Conservation (phyloP, 2,329 filamentous ascomycete genomes). For the Colletotrichum tabaci region DNA sequence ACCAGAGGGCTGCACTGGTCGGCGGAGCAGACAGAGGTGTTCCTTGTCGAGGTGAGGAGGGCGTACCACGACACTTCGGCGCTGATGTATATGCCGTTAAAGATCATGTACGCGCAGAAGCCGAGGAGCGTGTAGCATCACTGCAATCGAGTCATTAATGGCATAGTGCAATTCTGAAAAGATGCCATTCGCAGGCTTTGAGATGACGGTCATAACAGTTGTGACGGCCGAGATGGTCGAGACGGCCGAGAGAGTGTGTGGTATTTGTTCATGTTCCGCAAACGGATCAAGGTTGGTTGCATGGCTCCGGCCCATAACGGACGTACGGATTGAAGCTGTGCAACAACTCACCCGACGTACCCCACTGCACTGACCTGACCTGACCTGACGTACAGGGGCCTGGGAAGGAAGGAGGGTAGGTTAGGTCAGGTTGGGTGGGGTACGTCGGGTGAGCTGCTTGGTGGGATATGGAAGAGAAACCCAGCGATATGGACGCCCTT, state of each 20-base stretch:
- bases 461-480: background rate
- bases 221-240: no score
- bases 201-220: background rate
- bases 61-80: slow-evolving; percentile 62
- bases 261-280: slow-evolving; percentile 5
- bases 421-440: no score
- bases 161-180: no score
- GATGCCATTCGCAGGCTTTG: background rate
- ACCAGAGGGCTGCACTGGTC: slow-evolving; percentile 65
- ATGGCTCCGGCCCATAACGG: background rate
- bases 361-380: no score
- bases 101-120: slow-evolving; percentile 69
- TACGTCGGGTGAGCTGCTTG: no score
- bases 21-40: slow-evolving; percentile 63
- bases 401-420: no score
- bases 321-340: background rate
- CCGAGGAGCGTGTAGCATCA: slow-evolving; percentile 47
- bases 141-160: background rate
- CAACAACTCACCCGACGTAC: no score
- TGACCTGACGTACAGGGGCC: no score
- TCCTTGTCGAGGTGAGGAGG: slow-evolving; percentile 63
- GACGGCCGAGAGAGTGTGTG: no score
- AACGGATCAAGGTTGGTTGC: background rate
- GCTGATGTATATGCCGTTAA: slow-evolving; percentile 69
- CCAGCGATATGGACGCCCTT: slow-evolving; percentile 4